Conservation (phyloP, 495 filamentous ascomycete genomes). For the Patellaria atrata region DNA sequence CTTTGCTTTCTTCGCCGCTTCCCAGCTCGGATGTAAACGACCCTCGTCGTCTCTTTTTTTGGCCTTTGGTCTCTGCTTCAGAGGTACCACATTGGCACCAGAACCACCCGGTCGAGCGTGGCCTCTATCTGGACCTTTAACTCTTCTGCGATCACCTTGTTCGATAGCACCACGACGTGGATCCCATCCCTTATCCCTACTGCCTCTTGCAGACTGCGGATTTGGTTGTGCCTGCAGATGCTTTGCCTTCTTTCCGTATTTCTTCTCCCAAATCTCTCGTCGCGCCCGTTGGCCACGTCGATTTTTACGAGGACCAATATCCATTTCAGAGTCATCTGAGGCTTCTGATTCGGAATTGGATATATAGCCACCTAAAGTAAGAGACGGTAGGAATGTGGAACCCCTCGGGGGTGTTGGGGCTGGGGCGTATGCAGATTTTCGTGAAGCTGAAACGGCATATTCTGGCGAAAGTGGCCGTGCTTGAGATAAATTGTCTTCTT, state of each 20-base stretch:
- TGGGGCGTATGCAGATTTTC: conserved; percentile 20
- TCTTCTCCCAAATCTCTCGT: conserved; percentile 81
- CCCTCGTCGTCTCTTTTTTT: conserved; percentile 46
- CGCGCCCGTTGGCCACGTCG: conserved; percentile 78
- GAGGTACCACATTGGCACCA: conserved; percentile 13
- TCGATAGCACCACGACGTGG: conserved; percentile 30
- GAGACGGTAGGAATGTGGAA: conserved; percentile 74
- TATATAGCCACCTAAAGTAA: conserved; percentile 77
- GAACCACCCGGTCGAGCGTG: not conserved
- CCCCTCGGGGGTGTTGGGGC: conserved; percentile 28
- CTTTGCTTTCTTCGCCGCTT: conserved; percentile 75
- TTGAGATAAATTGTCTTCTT: too few species aligned
- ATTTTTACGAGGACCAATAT: conserved; percentile 49
- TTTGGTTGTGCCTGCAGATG: conserved; percentile 38
- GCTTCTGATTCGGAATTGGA: conserved; percentile 68
- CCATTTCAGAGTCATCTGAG: conserved; percentile 28
- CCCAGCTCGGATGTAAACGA: conserved; percentile 83
- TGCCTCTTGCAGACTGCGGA: conserved; percentile 10
- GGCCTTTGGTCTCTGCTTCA: conserved; percentile 20
- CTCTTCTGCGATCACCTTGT: conserved; percentile 4
- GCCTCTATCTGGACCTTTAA: conserved; percentile 18
- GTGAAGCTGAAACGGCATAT: conserved; percentile 14
- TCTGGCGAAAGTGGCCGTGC: conserved; percentile 1
- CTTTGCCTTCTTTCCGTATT: conserved; percentile 62
- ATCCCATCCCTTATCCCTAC: conserved; percentile 40